phyloP scores from a whole-genome alignment of 495 filamentous ascomycete genomes.

The Cryomyces minteri region DNA sequence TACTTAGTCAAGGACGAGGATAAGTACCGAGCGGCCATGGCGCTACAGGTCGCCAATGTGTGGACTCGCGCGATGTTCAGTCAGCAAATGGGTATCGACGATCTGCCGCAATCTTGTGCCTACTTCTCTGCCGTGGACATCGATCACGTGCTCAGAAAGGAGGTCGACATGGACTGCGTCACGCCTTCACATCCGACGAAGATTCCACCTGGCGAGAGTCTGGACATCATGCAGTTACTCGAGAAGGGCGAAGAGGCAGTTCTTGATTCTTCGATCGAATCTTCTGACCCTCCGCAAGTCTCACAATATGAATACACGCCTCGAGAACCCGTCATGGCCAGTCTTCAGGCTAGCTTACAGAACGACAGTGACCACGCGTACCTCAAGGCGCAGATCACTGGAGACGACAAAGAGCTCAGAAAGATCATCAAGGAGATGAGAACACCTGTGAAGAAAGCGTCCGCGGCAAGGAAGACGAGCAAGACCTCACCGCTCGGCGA shows the following conservation, averaged over 20 bases:
- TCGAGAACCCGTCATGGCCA: constrained; percentile 63
- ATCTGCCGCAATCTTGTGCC: constrained; percentile 82
- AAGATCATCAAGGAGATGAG: constrained; percentile 2
- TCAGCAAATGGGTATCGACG: constrained; percentile 89
- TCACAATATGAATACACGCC: constrained; percentile 45
- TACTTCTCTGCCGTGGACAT: constrained; percentile 94
- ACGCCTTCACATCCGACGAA: constrained; percentile 67
- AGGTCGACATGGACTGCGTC: constrained; percentile 93
- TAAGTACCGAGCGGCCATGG: constrained; percentile 76
- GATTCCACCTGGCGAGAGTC: constrained; percentile 69
- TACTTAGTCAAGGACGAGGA: constrained; percentile 78
- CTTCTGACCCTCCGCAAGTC: constrained; percentile 29
- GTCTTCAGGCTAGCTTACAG: constrained; percentile 23
- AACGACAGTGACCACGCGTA: constrained; percentile 32
- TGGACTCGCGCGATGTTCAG: constrained; percentile 97
- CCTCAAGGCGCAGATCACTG: constrained; percentile 69
- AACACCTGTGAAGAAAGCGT: neutral
- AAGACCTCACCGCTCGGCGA: too few species aligned
- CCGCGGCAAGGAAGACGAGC: too few species aligned
- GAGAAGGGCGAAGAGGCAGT: constrained; percentile 41
- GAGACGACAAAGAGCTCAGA: constrained; percentile 51
- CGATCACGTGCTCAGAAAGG: constrained; percentile 83
- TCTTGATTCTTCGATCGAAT: constrained; percentile 43
- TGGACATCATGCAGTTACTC: constrained; percentile 63
- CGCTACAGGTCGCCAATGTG: constrained; percentile 81